Base-by-base conservation (phyloP, 176 grass and related monocot genomes). In the Pharus latifolius region DNA sequence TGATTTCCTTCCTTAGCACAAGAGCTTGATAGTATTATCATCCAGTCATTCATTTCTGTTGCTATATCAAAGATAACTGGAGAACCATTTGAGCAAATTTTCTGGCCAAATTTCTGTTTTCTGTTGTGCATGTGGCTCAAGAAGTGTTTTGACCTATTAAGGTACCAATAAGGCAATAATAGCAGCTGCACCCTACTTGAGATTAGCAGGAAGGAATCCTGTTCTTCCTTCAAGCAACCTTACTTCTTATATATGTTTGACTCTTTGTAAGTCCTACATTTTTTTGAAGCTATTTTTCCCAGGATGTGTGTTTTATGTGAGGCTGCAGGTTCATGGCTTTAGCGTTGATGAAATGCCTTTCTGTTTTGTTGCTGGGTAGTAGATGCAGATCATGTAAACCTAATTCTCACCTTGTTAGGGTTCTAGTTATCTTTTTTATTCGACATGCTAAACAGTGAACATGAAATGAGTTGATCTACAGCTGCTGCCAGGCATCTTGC, bases 391-490 rank as follows among this genome's bases (percentile, higher is more conserved):
- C 87, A 52, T 99, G 94, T 64, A 84, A 77, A 52, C 95, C 90
- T 72, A 99, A 99, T 44, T 72, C 90, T 64, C 80, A 81, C 78
- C 91, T 99, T 81, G 82, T 87, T 64, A 73, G 90, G 72, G 90
- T 78, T 73, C 72, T 99, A 66, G 90, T 94, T 51, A 73, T 99
- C 54, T 87, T 99, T 45, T 94, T 99, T 60, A 94, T 99, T 77
- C 84, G 94, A 14, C 95, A 99, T 82, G 95, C 95, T 20, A n/a
- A n/a, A n/a, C n/a, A n/a, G n/a, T n/a, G 95, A 99, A 70, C 95
- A 99, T 65, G 95, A 99, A 85, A 99, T 94, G 95, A 99, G 94
- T 63, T 99, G 90, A 65, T 99, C 95, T 52, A 91, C 90, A 26
- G 83, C 95, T 91, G 90, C 90, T 65, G 95, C 83, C 67, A 89